A percentile compares a stretch with the other conserved stretches of the same genome.
Evolutionary conservation across 2,329 filamentous ascomycete genomes (phyloP).

Genomic region (Claviceps sp.): DNA sequence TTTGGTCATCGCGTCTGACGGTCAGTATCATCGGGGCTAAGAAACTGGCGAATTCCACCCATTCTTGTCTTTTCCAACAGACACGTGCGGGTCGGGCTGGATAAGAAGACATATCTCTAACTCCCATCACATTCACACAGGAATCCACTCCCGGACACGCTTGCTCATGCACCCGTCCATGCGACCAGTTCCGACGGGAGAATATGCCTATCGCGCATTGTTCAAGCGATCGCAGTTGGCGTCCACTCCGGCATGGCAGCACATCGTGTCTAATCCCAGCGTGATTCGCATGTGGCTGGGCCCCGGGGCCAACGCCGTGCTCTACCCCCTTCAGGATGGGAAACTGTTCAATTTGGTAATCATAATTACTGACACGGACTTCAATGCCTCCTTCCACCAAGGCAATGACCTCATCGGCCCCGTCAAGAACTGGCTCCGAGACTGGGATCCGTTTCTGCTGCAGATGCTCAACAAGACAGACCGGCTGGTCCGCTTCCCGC

Average conservation of each 20-base stretch:
- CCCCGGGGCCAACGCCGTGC: constrained; percentile 3
- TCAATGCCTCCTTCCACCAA: constrained; percentile 1
- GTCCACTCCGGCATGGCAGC: background rate
- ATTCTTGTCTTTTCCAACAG: background rate
- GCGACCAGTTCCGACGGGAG: background rate
- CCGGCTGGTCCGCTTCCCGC: constrained; percentile 5
- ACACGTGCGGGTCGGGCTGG: background rate
- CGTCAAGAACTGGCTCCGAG: background rate
- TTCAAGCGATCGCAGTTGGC: constrained; percentile 3
- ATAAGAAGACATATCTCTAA: background rate
- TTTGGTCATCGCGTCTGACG: constrained; percentile 8
- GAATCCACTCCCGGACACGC: constrained; percentile 5
- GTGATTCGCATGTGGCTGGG: constrained; percentile 5
- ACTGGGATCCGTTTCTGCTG: constrained; percentile 5
- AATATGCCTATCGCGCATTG: constrained; percentile 7
- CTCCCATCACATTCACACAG: background rate
- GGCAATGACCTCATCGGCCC: background rate
- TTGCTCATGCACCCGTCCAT: constrained; percentile 6
- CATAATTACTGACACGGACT: background rate
- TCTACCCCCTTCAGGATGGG: constrained; percentile 5
- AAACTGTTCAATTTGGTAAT: constrained; percentile 6
- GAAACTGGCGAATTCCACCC: background rate
- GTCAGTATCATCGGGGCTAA: background rate
- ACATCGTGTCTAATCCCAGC: background rate
- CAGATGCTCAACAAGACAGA: constrained; percentile 3